phyloP scores from a whole-genome alignment of 1,284 basidiomycete species.

The Coriolopsis trogii region DNA sequence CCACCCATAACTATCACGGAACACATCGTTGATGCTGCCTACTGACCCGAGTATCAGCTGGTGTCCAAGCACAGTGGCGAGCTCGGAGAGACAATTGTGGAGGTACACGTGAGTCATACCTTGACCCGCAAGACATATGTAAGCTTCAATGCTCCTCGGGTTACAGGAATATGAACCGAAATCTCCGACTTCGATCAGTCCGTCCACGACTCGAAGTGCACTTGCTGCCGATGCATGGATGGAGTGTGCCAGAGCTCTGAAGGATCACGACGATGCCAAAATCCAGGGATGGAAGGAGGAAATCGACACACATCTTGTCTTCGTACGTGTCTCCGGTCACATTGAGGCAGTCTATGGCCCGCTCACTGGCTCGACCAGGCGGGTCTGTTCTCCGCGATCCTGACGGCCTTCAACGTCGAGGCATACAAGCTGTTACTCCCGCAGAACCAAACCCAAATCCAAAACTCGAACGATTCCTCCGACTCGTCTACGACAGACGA shows the following conservation, averaged over 20 bases:
- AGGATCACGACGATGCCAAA: slow-evolving; percentile 21
- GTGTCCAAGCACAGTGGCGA: background rate
- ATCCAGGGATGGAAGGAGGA: slow-evolving; percentile 28
- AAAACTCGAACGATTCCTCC: background rate
- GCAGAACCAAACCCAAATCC: background rate
- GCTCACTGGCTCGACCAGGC: slow-evolving; percentile 19
- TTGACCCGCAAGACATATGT: background rate
- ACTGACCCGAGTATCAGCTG: background rate
- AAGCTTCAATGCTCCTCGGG: background rate
- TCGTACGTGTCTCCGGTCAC: slow-evolving; percentile 17
- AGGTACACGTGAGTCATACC: background rate
- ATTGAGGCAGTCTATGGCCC: too few relatives aligned
- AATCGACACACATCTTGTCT: slow-evolving; percentile 27
- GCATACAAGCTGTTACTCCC: slow-evolving; percentile 24
- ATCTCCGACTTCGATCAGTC: background rate
- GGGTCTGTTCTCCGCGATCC: slow-evolving; percentile 28
- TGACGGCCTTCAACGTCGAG: slow-evolving; percentile 30
- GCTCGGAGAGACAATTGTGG: background rate
- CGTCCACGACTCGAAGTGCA: background rate
- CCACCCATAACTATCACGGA: too few relatives aligned
- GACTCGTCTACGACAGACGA: background rate
- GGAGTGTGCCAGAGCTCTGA: slow-evolving; percentile 22
- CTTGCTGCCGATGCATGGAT: slow-evolving; percentile 16
- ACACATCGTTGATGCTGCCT: background rate
- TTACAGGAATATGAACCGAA: background rate